These are phyloP conservation scores for Filobasidium floriforme DNA, from an alignment of 768 basidiomycete genomes.

Conservation along the genomic window DNA sequence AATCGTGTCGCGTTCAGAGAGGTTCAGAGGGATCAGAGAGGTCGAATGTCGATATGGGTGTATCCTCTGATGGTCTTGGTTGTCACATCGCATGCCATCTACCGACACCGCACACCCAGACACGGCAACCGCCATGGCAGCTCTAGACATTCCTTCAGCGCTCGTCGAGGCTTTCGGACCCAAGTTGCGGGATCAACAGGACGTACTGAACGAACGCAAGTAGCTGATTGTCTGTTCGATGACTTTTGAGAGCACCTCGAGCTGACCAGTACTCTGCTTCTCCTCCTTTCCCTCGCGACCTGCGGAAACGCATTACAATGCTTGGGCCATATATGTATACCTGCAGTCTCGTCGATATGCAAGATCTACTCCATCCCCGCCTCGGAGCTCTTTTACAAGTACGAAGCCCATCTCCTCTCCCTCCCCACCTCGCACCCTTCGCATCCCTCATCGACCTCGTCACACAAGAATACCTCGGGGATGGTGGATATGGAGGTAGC, in stretches of 20 bases:
- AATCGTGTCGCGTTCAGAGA: background rate
- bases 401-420: slow-evolving; percentile 48
- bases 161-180: background rate
- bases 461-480: slow-evolving; percentile 27
- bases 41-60: background rate
- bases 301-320: too few relatives aligned
- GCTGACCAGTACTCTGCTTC: background rate
- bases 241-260: background rate
- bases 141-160: background rate
- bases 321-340: too few relatives aligned
- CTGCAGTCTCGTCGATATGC: slow-evolving; percentile 47
- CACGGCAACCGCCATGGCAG: too few relatives aligned
- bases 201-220: slow-evolving; percentile 1
- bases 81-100: too few relatives aligned
- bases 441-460: slow-evolving; percentile 23
- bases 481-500: slow-evolving; percentile 38
- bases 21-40: background rate
- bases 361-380: slow-evolving; percentile 46
- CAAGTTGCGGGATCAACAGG: background rate
- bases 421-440: slow-evolving; percentile 17
- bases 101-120: too few relatives aligned
- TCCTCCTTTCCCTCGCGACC: too few relatives aligned
- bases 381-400: slow-evolving; percentile 48
- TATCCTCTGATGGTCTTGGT: background rate
- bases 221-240: background rate